Percentiles rank a stretch among this genome's conserved stretches.
phyloP scores from a whole-genome alignment of 139 green algal species.

The Chloropicon primus region DNA sequence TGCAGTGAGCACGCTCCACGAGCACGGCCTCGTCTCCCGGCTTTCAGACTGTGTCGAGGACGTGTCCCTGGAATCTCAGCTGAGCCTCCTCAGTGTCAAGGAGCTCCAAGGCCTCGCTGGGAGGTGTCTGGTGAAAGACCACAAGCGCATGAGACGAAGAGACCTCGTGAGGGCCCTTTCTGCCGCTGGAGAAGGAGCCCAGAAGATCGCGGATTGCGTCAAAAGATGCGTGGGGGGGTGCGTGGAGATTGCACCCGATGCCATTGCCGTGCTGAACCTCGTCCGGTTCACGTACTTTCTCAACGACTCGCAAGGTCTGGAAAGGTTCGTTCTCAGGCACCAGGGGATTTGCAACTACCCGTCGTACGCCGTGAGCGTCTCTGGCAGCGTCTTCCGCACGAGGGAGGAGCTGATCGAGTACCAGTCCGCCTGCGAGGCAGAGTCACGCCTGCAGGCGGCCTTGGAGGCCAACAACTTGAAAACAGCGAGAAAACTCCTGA shows the following conservation, averaged over 20 bases:
- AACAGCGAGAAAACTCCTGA: neutral
- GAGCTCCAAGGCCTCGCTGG: neutral
- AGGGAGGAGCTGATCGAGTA: conserved; percentile 51
- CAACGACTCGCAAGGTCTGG: conserved; percentile 44
- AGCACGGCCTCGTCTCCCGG: neutral
- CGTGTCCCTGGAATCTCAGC: neutral
- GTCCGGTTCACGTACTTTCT: conserved; percentile 69
- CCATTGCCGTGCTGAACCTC: conserved; percentile 15
- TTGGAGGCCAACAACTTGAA: conserved; percentile 25
- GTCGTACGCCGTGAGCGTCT: conserved; percentile 32
- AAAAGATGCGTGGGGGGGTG: neutral
- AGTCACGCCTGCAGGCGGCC: conserved; percentile 15
- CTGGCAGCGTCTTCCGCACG: conserved; percentile 31
- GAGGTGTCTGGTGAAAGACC: too few relatives aligned
- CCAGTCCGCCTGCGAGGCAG: conserved; percentile 26
- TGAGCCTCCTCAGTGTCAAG: neutral
- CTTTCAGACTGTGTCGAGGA: neutral
- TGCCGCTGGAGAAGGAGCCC: neutral
- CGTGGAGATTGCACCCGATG: neutral
- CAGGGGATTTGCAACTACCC: conserved; percentile 51
- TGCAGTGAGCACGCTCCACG: neutral
- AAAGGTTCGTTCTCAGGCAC: conserved; percentile 47
- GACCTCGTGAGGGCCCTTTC: neutral
- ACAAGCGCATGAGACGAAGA: too few relatives aligned
- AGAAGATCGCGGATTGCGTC: neutral